Base-by-base conservation (phyloP, 192 early-diverging fungal genomes). In the Backusella psychrophila region DNA sequence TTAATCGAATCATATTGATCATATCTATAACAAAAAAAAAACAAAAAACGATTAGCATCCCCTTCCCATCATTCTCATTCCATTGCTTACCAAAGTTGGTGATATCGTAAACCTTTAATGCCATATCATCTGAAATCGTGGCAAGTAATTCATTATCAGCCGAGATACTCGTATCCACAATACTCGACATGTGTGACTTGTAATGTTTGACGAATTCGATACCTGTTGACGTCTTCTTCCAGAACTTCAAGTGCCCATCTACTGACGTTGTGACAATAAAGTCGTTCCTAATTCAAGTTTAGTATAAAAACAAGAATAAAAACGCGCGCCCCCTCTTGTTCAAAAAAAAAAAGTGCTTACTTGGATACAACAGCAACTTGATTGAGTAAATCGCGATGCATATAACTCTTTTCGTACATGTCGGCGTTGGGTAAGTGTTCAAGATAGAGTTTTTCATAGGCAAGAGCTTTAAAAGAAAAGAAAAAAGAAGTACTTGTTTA, bases 131-230 rank as follows among this genome's bases (percentile, higher is more conserved):
- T 0, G 91, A 90, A 33, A 91, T 87, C 0, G 96, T 96, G 1
- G 95, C 96, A 73, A 98, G 86, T 38, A 96, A 76, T 68, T 88
- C 82, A 1, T 95, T 93, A 72, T 99, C 97, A 35, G 83, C 76
- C 21, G 93, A 94, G 9, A 90, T 78, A 39, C 84, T 82, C 26
- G 90, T 85, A 8, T 90, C 88, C 44, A 78, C 75, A 23, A 91
- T 87, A 33, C 85, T 84, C 5, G 85, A 82, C 11, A 98, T 66
- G 82, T 98, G 97, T 0, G 97, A 90, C 6, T 95, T 87, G 81
- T 94, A 99, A 80, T 98, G 96, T 84, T 99, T 99, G 39, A 98
- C 97, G 88, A 99, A 99, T 83, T 99, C 98, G 53, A 99, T 93
- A 14, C 97, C 98, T 42, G 85, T 85, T 6, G 85, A 89, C 21